phyloP scores from a whole-genome alignment of 257 asterid genomes.

The Solanum lignicaule region DNA sequence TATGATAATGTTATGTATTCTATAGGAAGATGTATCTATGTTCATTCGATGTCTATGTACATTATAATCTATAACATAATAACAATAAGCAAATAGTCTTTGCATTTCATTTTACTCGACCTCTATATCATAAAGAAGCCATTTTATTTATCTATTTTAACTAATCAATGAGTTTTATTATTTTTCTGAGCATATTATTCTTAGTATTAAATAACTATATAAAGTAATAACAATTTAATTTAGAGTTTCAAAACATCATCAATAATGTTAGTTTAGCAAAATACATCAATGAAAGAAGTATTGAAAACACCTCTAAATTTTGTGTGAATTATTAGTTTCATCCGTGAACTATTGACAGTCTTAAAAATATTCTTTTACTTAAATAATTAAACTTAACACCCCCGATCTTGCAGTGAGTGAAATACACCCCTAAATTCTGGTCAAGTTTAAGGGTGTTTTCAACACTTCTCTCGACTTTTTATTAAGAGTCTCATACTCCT shows the following conservation, averaged over 20 bases:
- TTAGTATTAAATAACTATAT: too few species aligned
- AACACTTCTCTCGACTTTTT: too few species aligned
- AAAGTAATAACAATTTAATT: too few species aligned
- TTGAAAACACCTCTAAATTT: not conserved
- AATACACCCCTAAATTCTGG: not conserved
- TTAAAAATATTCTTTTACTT: too few species aligned
- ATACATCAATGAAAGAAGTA: not conserved
- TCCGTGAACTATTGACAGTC: fast-evolving
- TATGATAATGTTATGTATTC: not conserved
- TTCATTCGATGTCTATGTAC: not conserved
- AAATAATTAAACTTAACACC: not conserved
- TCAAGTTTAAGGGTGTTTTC: not conserved
- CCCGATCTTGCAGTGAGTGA: not conserved
- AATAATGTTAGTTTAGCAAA: not conserved
- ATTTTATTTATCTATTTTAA: too few species aligned
- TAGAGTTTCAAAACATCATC: not conserved
- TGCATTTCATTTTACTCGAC: not conserved
- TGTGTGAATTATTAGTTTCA: too few species aligned
- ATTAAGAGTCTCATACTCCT: too few species aligned
- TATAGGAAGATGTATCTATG: not conserved
- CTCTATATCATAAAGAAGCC: too few species aligned
- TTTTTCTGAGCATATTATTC: too few species aligned
- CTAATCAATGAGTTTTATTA: not conserved
- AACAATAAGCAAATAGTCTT: not conserved
- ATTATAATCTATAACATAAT: not conserved